These are phyloP conservation scores for Trametes sanguinea DNA, from an alignment of 768 basidiomycete species.

Conservation along the genomic window DNA sequence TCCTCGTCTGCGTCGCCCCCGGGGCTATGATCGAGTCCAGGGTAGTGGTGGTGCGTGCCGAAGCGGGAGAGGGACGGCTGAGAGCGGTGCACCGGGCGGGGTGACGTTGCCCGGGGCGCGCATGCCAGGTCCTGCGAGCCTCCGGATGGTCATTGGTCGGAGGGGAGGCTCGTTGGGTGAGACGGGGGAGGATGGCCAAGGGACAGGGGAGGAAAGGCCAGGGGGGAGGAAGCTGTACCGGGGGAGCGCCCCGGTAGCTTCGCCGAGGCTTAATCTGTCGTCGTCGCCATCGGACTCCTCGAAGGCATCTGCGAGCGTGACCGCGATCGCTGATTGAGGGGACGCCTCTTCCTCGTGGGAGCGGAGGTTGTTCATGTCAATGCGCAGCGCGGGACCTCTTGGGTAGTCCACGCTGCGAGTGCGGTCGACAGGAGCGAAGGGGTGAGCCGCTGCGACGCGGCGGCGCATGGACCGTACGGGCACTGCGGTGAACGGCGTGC, in stretches of 20 bases:
- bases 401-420: neutral
- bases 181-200: neutral
- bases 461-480: neutral
- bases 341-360: neutral
- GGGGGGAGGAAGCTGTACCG: slow-evolving; percentile 16
- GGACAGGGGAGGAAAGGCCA: slow-evolving; percentile 9
- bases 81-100: neutral
- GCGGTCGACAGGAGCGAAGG: neutral
- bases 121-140: neutral
- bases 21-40: slow-evolving; percentile 5
- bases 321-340: neutral
- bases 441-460: slow-evolving; percentile 4
- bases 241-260: neutral
- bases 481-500: neutral
- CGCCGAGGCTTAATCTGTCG: neutral
- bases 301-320: slow-evolving; percentile 7
- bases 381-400: neutral
- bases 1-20: slow-evolving; percentile 2
- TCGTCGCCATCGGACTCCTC: slow-evolving; percentile 1
- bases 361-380: neutral
- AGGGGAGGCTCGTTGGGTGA: neutral
- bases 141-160: slow-evolving; percentile 7
- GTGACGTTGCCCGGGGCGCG: neutral
- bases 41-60: slow-evolving; percentile 8
- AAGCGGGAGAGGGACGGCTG: slow-evolving; percentile 8